These are phyloP conservation scores for Exophiala oligosperma DNA, from an alignment of 2,329 filamentous ascomycete genomes.

Conservation along the genomic window DNA sequence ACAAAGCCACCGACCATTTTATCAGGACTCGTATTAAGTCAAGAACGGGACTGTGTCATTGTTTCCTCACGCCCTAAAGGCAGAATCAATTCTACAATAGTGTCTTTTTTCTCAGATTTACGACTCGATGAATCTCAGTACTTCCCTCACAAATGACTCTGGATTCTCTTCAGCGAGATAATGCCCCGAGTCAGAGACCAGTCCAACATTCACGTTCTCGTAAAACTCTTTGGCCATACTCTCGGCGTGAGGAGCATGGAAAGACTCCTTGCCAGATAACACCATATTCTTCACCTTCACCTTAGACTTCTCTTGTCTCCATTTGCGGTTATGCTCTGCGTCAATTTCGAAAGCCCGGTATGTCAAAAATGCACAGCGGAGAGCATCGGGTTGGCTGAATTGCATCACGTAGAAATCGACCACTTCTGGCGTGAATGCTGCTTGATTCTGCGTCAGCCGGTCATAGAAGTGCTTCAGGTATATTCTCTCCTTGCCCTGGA, in stretches of 20 bases:
- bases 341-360: constrained; percentile 39
- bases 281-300: constrained; percentile 33
- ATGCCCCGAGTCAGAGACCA: constrained; percentile 36
- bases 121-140: constrained; percentile 33
- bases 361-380: constrained; percentile 36
- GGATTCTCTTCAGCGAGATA: constrained; percentile 44
- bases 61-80: too few species aligned
- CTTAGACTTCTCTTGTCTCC: constrained; percentile 35
- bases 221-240: constrained; percentile 37
- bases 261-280: constrained; percentile 34
- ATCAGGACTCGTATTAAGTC: too few species aligned
- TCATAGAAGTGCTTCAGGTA: constrained; percentile 49
- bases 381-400: constrained; percentile 38
- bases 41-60: too few species aligned
- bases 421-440: constrained; percentile 38
- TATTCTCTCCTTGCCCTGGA: constrained; percentile 41
- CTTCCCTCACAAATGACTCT: constrained; percentile 35
- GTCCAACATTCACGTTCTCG: constrained; percentile 29
- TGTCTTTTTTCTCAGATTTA: neutral
- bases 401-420: constrained; percentile 42
- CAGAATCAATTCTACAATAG: too few species aligned
- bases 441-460: constrained; percentile 38
- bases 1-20: neutral
- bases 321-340: constrained; percentile 33
- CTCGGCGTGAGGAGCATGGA: constrained; percentile 30